phyloP scores from a whole-genome alignment of 805 yeast species.

The Saccharomycopsis amapae region DNA sequence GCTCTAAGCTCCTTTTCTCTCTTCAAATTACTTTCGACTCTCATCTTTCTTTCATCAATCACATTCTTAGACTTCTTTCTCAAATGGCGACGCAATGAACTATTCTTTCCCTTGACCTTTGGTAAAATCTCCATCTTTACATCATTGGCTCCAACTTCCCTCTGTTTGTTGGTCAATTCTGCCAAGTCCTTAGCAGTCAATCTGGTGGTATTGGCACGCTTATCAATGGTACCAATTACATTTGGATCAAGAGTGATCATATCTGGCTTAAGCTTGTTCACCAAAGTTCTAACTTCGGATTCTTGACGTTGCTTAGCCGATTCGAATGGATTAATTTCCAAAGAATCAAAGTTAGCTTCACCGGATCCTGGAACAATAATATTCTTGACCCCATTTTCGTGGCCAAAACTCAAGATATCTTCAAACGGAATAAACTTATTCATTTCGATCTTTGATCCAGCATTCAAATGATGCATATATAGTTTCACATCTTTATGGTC shows the following conservation, averaged over 20 bases:
- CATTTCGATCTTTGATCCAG: constrained; percentile 66
- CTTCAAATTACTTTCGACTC: constrained; percentile 39
- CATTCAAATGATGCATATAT: constrained; percentile 82
- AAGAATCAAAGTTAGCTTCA: constrained; percentile 94
- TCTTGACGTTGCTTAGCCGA: constrained; percentile 90
- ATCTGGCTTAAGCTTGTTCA: constrained; percentile 88
- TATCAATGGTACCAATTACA: constrained; percentile 77
- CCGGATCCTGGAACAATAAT: constrained; percentile 93
- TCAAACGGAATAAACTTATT: constrained; percentile 86
- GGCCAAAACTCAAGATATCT: constrained; percentile 91
- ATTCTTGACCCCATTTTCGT: constrained; percentile 70
- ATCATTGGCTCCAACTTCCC: constrained; percentile 31
- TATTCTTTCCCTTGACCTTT: constrained; percentile 70
- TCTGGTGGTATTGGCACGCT: constrained; percentile 55
- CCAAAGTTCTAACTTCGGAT: constrained; percentile 74
- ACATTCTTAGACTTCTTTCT: constrained; percentile 28
- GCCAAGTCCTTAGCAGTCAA: constrained; percentile 53
- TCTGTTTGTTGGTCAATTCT: constrained; percentile 33
- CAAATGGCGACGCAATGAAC: constrained; percentile 66
- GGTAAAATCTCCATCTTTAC: constrained; percentile 56
- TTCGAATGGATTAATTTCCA: constrained; percentile 89
- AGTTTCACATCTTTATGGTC: constrained; percentile 19
- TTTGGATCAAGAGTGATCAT: constrained; percentile 88
- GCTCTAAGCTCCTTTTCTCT: constrained; percentile 67
- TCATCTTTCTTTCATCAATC: constrained; percentile 28